A percentile compares a stretch with the other conserved stretches of the same genome.
Conservation (phyloP, 208 protist species). For the Crithidia mellificae region DNA sequence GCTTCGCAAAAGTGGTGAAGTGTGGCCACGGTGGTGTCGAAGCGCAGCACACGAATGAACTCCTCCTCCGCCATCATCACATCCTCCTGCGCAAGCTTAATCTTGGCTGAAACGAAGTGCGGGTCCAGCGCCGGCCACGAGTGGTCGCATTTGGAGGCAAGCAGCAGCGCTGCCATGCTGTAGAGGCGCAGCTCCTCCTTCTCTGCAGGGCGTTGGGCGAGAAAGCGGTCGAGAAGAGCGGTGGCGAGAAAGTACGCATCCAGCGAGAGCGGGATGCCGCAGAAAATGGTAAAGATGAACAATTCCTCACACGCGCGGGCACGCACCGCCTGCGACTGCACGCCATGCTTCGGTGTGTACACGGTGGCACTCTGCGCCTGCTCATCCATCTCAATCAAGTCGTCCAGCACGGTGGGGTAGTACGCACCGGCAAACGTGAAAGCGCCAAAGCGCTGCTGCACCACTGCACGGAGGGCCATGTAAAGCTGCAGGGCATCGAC, state of each 20-base stretch:
- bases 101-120: constrained; percentile 66
- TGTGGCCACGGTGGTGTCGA: constrained; percentile 50
- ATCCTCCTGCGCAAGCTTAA: constrained; percentile 83
- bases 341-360: constrained; percentile 22
- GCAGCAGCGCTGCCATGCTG: constrained; percentile 90
- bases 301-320: constrained; percentile 49
- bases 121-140: constrained; percentile 95
- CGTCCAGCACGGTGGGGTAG: constrained; percentile 55
- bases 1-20: constrained; percentile 50
- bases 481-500: constrained; percentile 28
- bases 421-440: constrained; percentile 46
- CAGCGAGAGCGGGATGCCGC: constrained; percentile 37
- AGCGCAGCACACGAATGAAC: constrained; percentile 48
- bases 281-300: constrained; percentile 37
- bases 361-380: constrained; percentile 16
- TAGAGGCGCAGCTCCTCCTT: constrained; percentile 57
- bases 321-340: constrained; percentile 28
- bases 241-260: constrained; percentile 84
- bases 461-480: constrained; percentile 25
- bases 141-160: constrained; percentile 98
- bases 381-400: constrained; percentile 73
- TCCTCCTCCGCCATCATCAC: constrained; percentile 54
- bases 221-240: constrained; percentile 82
- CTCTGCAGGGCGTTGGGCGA: constrained; percentile 55
- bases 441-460: constrained; percentile 32